Evolutionary conservation across 2,329 filamentous ascomycete genomes (phyloP).

Genomic region (Piedraia hortae): DNA sequence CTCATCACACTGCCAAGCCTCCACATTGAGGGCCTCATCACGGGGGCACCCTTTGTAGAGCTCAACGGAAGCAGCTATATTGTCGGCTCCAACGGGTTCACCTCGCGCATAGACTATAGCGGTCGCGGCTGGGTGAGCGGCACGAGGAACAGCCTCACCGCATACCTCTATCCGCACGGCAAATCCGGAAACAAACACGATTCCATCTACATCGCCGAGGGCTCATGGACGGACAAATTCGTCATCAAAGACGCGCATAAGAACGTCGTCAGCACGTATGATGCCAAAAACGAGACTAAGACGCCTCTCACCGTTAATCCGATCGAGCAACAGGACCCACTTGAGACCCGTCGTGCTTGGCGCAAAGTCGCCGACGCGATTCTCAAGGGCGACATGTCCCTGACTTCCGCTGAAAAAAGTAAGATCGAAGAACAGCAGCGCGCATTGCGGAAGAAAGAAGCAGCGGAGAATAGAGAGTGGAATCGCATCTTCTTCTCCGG

Average conservation of each 20-base stretch:
- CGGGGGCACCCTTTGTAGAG: constrained; percentile 68
- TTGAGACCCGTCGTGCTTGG: constrained; percentile 78
- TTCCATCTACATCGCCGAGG: constrained; percentile 52
- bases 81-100: constrained; percentile 60
- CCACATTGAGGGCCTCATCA: constrained; percentile 82
- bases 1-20: constrained; percentile 75
- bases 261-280: constrained; percentile 17
- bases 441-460: constrained; percentile 45
- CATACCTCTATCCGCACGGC: constrained; percentile 40
- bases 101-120: constrained; percentile 72
- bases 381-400: constrained; percentile 56
- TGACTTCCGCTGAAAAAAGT: constrained; percentile 49
- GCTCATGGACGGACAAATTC: constrained; percentile 73
- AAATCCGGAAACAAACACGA: constrained; percentile 33
- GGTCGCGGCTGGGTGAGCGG: constrained; percentile 86
- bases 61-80: constrained; percentile 68
- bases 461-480: constrained; percentile 50
- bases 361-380: constrained; percentile 60
- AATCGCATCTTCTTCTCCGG: constrained; percentile 53
- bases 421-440: constrained; percentile 80
- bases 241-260: constrained; percentile 41
- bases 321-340: constrained; percentile 53
- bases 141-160: constrained; percentile 78
- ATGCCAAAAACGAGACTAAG: constrained; percentile 21
- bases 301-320: constrained; percentile 45